phyloP scores from a whole-genome alignment of 768 basidiomycete genomes.

The Phanerochaete carnosa region DNA sequence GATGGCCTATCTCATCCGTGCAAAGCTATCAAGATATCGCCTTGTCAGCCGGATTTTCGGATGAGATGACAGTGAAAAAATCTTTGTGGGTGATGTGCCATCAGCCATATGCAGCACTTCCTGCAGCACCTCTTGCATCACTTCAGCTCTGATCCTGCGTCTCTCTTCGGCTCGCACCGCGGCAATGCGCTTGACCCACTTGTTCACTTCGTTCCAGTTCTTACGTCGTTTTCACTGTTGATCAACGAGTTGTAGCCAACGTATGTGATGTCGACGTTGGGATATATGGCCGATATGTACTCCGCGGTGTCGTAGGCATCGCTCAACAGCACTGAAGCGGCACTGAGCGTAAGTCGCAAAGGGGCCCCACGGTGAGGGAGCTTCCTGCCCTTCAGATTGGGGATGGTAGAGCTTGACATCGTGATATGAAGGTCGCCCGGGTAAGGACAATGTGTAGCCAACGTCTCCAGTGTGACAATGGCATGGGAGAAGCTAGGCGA shows the following conservation, averaged over 20 bases:
- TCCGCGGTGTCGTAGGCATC: not conserved
- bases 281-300: not conserved
- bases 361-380: not conserved
- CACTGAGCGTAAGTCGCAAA: not conserved
- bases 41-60: no score
- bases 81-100: no score
- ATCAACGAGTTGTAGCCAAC: not conserved
- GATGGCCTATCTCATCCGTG: no score
- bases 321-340: not conserved
- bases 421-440: not conserved
- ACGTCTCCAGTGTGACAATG: not conserved
- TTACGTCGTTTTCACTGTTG: not conserved
- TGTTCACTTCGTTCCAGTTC: not conserved
- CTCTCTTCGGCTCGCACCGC: not conserved
- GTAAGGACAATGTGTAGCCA: not conserved
- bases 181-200: not conserved
- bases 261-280: not conserved
- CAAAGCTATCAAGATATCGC: no score
- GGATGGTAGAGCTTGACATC: not conserved
- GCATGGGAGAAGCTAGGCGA: no score
- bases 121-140: no score
- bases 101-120: no score
- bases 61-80: no score
- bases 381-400: not conserved
- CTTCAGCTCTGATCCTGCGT: not conserved